Evolutionary conservation across 208 protist genomes (phyloP).

Genomic region (Trypanosoma conorhini): DNA sequence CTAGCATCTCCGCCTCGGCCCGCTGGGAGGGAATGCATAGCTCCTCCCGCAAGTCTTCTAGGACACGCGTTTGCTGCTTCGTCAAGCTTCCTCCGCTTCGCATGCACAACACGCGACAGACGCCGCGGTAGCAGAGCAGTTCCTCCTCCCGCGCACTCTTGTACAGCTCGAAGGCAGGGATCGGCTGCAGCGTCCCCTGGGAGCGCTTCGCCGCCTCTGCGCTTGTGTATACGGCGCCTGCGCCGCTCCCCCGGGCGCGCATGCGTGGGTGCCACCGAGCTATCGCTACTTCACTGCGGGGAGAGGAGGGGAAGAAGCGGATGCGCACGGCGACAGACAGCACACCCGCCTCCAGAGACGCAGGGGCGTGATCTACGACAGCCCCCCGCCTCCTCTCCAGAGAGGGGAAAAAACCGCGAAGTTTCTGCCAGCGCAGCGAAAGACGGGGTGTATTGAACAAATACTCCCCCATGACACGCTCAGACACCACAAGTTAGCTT

Average conservation of each 20-base stretch:
- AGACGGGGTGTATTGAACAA: background rate
- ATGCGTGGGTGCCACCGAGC: conserved; percentile 8
- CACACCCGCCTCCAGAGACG: background rate
- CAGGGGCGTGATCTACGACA: no score
- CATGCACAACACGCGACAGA: conserved; percentile 82
- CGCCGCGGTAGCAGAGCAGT: conserved; percentile 62
- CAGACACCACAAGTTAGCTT: background rate
- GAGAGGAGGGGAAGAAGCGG: conserved; percentile 8
- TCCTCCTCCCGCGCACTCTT: conserved; percentile 83
- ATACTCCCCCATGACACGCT: background rate
- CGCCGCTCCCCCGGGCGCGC: background rate
- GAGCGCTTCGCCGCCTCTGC: conserved; percentile 47
- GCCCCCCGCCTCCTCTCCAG: no score
- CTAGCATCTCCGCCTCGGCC: conserved; percentile 47
- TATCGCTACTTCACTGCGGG: conserved; percentile 1
- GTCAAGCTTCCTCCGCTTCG: conserved; percentile 45
- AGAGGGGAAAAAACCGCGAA: background rate
- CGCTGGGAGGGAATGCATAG: conserved; percentile 50
- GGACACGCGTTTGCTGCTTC: conserved; percentile 53
- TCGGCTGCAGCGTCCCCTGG: conserved; percentile 31
- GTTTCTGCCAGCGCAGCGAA: no score
- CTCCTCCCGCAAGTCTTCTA: conserved; percentile 78
- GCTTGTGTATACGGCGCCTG: conserved; percentile 53
- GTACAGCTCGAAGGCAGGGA: conserved; percentile 76
- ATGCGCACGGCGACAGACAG: background rate